Base-by-base conservation (phyloP, 306 rosid genomes). In the Adenanthera pavonina region DNA sequence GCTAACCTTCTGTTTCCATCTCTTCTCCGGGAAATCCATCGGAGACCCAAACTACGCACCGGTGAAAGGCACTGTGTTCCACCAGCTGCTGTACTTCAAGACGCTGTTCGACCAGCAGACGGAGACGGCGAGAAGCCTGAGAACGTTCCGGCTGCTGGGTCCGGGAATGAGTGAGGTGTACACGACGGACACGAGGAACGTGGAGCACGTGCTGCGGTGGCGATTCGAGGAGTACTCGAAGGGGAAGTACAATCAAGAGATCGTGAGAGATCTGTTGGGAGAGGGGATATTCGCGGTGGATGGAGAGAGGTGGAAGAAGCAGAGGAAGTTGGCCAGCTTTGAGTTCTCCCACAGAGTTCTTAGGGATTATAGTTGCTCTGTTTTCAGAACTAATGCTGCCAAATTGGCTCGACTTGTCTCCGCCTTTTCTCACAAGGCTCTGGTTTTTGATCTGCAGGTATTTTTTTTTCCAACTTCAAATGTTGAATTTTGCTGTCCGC, bases 341-440 rank as follows among this genome's bases (percentile, higher is more conserved):
- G 97, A 90, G 81, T 93, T 93, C 51, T 88, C 97, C 0, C 86
- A 92, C 0, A 87, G 92, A 71, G 86, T 88, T 75, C 91, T 91
- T 25, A 83, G 93, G 71, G 96, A 93, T 41, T 91, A 83, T 19
- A 92, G 92, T 38, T 92, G 87, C 15, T 66, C 85, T 12, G 90
- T 86, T 64, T 90, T 90, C 35, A 83, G 94, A 75, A 76, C 15
- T 46, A 88, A 86, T 49, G 89, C 92, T 71, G 79, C 89, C 8
- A 91, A 89, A 83, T 76, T 93, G 72, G 89, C 91, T 10, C 38
- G 79, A 34, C 66, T 74, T 60, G 16, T 91, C 36, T 84, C 81
- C 0, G 57, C 41, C 54, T 25, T 87, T 80, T 82, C 91, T 13
- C 72, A 16, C 33, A 17, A 52, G 6, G 87, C 81, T 65, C 59